Evolutionary conservation across 73 alveolate genomes (phyloP), one percentile per base, ranked within the genome.

Genomic region (Symbiodinium pilosum): DNA sequence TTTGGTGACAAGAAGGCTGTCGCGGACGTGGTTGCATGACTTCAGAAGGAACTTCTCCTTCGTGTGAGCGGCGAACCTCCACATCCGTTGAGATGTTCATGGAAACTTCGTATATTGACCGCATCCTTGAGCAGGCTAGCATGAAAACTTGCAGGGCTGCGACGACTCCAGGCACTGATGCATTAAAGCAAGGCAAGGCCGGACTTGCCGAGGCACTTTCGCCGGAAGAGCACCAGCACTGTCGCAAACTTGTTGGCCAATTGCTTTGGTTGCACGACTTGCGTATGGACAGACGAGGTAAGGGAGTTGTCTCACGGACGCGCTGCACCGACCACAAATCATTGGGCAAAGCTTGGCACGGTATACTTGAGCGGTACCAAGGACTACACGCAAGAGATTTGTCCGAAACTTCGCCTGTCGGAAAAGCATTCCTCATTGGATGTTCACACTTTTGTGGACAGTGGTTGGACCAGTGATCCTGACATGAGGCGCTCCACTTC

Each of bases 191-290:
- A n/a, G n/a, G n/a, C n/a, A n/a, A n/a, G n/a, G n/a, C n/a, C n/a
- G n/a, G n/a, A n/a, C n/a, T n/a, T n/a, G n/a, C n/a, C n/a, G 64
- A 47, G 64, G 24, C 7, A 47, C 24, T 24, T 51, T 16, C 68
- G 8, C 64, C 64, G 8, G 64, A 47, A 47, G 8, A 47, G 16
- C 64, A 16, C 16, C 8, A 47, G 16, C 64, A 16, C 8, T 86
- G 47, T 81, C 44, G 77, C 20, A 44, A 43, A 86, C 39, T 86
- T 86, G 93, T 86, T 30, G 93, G 93, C 34, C 93, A 86, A 36
- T 51, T 86, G 12, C 24, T 86, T 28, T 86, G 93, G 93, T 5
- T 51, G 93, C 32, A 39, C 30, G 47, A 86, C 52, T 20, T 86
- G 32, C 32, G 93, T 21, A 12, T 28, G 20, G 93, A 86, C 52